Base-by-base conservation (phyloP, 2,329 filamentous ascomycete genomes). In the Cladophialophora exuberans region DNA sequence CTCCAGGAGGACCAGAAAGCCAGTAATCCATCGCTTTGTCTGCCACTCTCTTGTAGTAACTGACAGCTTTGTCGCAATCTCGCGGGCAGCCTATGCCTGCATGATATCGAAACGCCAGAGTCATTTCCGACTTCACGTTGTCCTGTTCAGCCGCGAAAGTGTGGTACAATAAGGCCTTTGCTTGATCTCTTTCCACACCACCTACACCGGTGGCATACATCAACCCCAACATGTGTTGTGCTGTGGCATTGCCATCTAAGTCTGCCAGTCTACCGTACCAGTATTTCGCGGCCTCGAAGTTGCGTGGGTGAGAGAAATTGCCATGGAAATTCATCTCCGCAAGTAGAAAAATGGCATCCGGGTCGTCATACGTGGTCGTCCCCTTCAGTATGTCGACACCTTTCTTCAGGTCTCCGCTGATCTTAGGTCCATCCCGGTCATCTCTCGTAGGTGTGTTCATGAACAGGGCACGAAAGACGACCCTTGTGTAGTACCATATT, bases 321-420 rank as follows among this genome's bases (percentile, higher is more conserved):
- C 94, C 94, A 66, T 94, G 91, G 73, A 97, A 97, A 76, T 95
- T 96, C 81, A 99, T 87, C 70, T 99, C 90, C 15, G 90, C 94
- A 20, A 99, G 80, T 13, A 96, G 78, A 67, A 88, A 96, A 41
- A 97, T 83, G 4, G 94, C 94, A 70, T 99, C 92, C 1, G 89
- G 82, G 31, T 76, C 72, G 61, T 79, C 73, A 38, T 77, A 65
- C 6, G 77, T 71, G 3, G 83, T 83, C 28, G 85, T 83, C 46
- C 79, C 72, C 64, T 83, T 77, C 56, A 89, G 72, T 28, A 86
- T 73, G 53, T 75, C 72, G 33, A 87, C 81, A 2, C 83, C 85
- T 57, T 80, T 75, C 18, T 73, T 70, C n/a, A 88, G 72, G 6
- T 77, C 75, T 26, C 74, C 73, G n/a, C 70, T 73, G 5, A 83